Conservation (phyloP, 441 rosid genomes). For the Mallotus repandus region DNA sequence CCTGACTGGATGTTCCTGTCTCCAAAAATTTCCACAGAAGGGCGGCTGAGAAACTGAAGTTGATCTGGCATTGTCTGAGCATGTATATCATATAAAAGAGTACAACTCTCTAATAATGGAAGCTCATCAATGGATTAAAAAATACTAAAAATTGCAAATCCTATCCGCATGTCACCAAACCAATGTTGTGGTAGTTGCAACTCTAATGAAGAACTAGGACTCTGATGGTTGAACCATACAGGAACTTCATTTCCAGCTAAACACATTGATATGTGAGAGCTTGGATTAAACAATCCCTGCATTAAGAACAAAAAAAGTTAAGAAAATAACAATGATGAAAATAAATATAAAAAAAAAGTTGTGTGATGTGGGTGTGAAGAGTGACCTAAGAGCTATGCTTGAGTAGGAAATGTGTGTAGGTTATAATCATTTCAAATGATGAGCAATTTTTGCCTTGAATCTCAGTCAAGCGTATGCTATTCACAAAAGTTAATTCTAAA, state of each 20-base stretch:
- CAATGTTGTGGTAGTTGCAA: slow-evolving; percentile 18
- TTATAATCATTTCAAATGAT: slow-evolving; percentile 14
- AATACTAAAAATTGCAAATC: slow-evolving; percentile 20
- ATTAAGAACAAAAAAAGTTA: not conserved
- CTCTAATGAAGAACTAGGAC: slow-evolving; percentile 11
- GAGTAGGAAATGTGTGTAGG: slow-evolving; percentile 10
- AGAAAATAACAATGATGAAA: too few species aligned
- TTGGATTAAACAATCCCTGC: slow-evolving; percentile 25
- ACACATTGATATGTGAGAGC: slow-evolving; percentile 17
- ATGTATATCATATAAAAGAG: slow-evolving; percentile 19
- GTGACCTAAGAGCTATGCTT: slow-evolving; percentile 21
- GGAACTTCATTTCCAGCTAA: slow-evolving; percentile 25
- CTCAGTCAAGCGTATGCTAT: slow-evolving; percentile 6
- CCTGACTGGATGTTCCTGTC: not conserved
- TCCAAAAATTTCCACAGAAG: not conserved
- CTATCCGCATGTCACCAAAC: slow-evolving; percentile 14
- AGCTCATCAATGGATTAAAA: slow-evolving; percentile 1
- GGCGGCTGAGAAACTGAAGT: slow-evolving; percentile 6
- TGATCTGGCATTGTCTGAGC: slow-evolving; percentile 8
- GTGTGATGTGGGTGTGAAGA: not conserved
- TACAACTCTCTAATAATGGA: not conserved
- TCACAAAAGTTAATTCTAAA: slow-evolving; percentile 12
- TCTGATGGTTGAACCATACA: slow-evolving; percentile 16
- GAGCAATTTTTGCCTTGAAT: slow-evolving; percentile 9
- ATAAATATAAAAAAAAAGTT: not conserved